These are phyloP conservation scores for Barbarea vulgaris DNA, from an alignment of 345 rosid species.

Conservation along the genomic window DNA sequence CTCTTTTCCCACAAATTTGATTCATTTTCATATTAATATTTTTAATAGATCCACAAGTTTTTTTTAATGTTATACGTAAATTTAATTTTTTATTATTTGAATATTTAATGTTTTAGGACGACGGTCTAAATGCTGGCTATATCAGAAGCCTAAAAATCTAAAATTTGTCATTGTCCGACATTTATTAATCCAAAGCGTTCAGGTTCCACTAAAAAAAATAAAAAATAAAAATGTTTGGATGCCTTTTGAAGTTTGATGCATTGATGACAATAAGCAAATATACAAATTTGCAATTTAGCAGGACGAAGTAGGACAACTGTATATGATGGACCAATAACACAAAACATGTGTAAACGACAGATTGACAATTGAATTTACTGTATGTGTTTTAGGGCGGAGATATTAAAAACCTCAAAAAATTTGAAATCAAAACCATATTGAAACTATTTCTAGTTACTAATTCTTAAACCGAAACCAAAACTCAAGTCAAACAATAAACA, in stretches of 20 bases:
- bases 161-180: not conserved
- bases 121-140: not conserved
- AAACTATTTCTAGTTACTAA: not conserved
- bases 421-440: not conserved
- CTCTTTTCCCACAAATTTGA: not conserved
- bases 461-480: not conserved
- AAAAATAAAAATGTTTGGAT: not conserved
- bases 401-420: not conserved
- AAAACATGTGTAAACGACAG: not conserved
- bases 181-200: constrained; percentile 6
- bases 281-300: not conserved
- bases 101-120: not conserved
- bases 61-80: not conserved
- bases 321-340: not conserved
- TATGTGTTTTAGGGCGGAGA: not conserved
- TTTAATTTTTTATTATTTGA: not conserved
- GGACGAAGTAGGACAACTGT: not conserved
- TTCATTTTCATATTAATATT: not conserved
- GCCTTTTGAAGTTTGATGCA: constrained; percentile 15
- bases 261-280: constrained; percentile 12
- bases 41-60: not conserved
- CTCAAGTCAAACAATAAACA: not conserved
- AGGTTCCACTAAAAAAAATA: not conserved
- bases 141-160: not conserved
- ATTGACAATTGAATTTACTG: constrained; percentile 7